These are phyloP conservation scores for Chenopodium quinoa DNA, from an alignment of 148 eudicot species.

Conservation along the genomic window DNA sequence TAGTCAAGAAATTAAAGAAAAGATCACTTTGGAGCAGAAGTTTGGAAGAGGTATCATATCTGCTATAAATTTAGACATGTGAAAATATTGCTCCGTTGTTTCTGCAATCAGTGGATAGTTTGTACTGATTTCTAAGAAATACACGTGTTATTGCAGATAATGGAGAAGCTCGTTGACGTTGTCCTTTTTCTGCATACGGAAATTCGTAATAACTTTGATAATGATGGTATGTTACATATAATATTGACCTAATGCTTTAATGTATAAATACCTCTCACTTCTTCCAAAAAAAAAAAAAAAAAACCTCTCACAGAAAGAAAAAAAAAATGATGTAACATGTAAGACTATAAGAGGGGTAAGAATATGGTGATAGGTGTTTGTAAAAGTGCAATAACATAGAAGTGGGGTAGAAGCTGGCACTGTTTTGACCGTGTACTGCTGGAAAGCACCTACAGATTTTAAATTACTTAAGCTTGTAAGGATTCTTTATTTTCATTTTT, in stretches of 20 bases:
- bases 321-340: too few relatives aligned
- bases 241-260: neutral
- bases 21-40: slow-evolving; percentile 50
- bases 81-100: neutral
- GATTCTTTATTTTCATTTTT: neutral
- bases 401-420: neutral
- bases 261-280: neutral
- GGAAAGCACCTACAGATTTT: neutral
- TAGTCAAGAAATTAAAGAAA: slow-evolving; percentile 41
- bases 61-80: neutral
- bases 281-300: too few relatives aligned
- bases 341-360: too few relatives aligned
- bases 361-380: too few relatives aligned
- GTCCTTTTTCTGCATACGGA: slow-evolving; percentile 36
- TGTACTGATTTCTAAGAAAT: neutral
- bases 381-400: too few relatives aligned
- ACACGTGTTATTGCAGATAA: slow-evolving; percentile 29
- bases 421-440: neutral
- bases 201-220: slow-evolving; percentile 30
- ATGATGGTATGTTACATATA: slow-evolving; percentile 28
- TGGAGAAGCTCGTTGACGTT: slow-evolving; percentile 48
- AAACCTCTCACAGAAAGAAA: too few relatives aligned
- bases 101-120: neutral
- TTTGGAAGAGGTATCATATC: slow-evolving; percentile 42
- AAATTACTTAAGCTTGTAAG: neutral